These are phyloP conservation scores for Daldinia decipiens DNA, from an alignment of 495 filamentous ascomycete genomes.

Conservation along the genomic window DNA sequence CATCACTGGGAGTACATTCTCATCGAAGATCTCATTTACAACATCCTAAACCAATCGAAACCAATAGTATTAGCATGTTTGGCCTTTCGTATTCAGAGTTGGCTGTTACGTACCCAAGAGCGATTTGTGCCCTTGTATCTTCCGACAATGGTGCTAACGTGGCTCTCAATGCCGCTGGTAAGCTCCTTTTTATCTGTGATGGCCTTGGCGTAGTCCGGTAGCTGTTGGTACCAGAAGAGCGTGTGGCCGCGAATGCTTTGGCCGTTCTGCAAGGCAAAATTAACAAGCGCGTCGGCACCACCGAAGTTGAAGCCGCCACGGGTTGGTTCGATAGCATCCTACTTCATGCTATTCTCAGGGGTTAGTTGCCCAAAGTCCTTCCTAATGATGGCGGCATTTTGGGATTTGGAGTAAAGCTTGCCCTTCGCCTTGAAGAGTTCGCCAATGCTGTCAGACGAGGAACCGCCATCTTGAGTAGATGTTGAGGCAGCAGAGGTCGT, in stretches of 20 bases:
- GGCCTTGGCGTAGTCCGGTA: conserved; percentile 62
- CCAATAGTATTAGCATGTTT: background rate
- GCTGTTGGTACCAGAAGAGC: conserved; percentile 65
- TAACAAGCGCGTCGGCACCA: conserved; percentile 58
- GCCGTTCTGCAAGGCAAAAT: conserved; percentile 59
- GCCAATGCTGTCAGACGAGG: conserved; percentile 30
- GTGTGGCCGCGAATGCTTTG: conserved; percentile 64
- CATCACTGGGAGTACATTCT: conserved; percentile 53
- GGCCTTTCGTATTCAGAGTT: background rate
- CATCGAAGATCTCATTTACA: background rate
- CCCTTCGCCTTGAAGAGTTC: conserved; percentile 63
- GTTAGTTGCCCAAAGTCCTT: conserved; percentile 65
- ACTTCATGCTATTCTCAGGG: conserved; percentile 65
- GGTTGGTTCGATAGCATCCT: conserved; percentile 62
- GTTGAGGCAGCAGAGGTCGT: background rate
- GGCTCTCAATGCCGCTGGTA: conserved; percentile 54
- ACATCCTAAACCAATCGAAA: background rate
- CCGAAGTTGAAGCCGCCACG: conserved; percentile 57
- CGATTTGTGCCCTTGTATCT: conserved; percentile 59
- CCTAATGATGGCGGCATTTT: conserved; percentile 62
- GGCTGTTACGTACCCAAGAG: conserved; percentile 54
- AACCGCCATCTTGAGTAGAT: background rate
- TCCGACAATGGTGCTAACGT: conserved; percentile 60
- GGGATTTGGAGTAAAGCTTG: conserved; percentile 63
- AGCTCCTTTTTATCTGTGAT: conserved; percentile 56